phyloP scores from a whole-genome alignment of 1,139 yeast species.

The Yamadazyma dushanensis region DNA sequence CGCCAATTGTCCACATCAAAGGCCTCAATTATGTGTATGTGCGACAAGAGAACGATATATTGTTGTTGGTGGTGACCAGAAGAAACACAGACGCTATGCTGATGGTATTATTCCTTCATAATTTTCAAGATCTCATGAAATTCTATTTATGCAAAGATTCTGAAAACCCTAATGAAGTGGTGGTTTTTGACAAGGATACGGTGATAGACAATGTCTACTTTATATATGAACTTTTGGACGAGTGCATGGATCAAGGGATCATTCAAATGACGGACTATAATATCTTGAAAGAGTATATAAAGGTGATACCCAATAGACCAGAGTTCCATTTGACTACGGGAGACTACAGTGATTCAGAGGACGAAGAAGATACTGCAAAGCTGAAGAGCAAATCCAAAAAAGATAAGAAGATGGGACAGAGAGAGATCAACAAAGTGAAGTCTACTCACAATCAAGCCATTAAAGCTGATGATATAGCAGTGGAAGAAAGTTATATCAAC shows the following conservation, averaged over 20 bases:
- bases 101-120: constrained; percentile 36
- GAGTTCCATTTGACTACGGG: constrained; percentile 14
- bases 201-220: constrained; percentile 42
- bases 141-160: constrained; percentile 27
- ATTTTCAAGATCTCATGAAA: constrained; percentile 30
- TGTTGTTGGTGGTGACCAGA: constrained; percentile 33
- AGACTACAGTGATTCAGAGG: constrained; percentile 11
- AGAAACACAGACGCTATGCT: constrained; percentile 42
- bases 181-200: constrained; percentile 27
- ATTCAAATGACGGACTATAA: constrained; percentile 46
- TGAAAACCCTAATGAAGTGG: constrained; percentile 4
- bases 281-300: constrained; percentile 45
- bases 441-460: constrained; percentile 46
- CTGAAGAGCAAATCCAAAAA: constrained; percentile 4
- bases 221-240: constrained; percentile 44
- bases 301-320: constrained; percentile 38
- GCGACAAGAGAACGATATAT: constrained; percentile 29
- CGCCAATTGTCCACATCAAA: constrained; percentile 30
- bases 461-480: constrained; percentile 29
- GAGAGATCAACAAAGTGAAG: constrained; percentile 23
- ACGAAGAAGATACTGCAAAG: constrained; percentile 7
- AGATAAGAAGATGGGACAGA: constrained; percentile 12
- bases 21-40: constrained; percentile 36
- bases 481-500: constrained; percentile 42
- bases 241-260: constrained; percentile 47